These are phyloP conservation scores for Alloteropsis semialata DNA, from an alignment of 176 grass and related monocot genomes.

Conservation along the genomic window DNA sequence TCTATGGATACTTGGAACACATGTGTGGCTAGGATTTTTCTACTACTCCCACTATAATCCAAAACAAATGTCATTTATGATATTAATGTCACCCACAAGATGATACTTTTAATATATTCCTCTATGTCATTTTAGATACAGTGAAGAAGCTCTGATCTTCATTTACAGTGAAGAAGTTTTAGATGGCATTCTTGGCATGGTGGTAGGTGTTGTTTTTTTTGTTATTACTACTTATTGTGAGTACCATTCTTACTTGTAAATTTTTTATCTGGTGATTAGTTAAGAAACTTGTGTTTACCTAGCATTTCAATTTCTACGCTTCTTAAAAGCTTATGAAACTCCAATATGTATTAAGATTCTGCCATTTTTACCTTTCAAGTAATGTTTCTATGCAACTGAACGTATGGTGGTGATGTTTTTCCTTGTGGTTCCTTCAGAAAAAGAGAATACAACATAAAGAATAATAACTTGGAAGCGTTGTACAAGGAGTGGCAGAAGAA, in stretches of 20 bases:
- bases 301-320: background rate
- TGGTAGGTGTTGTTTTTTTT: background rate
- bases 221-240: background rate
- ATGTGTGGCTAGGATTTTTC: background rate
- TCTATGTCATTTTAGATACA: background rate
- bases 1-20: background rate
- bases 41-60: background rate
- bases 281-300: background rate
- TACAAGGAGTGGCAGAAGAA: constrained; percentile 99
- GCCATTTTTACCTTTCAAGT: background rate
- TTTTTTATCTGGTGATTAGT: background rate
- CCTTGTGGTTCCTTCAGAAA: constrained; percentile 44
- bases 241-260: background rate
- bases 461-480: constrained; percentile 63
- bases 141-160: constrained; percentile 69
- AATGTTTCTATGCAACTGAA: background rate
- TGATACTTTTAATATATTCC: background rate
- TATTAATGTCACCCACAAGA: background rate
- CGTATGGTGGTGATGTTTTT: background rate
- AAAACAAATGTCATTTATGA: background rate
- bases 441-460: constrained; percentile 48
- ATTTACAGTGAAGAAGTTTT: background rate
- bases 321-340: background rate
- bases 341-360: background rate
- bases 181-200: background rate